A percentile compares a stretch with the other conserved stretches of the same genome.
Conservation (phyloP, 805 yeast genomes). For the Cyberlindnera amylophila region DNA sequence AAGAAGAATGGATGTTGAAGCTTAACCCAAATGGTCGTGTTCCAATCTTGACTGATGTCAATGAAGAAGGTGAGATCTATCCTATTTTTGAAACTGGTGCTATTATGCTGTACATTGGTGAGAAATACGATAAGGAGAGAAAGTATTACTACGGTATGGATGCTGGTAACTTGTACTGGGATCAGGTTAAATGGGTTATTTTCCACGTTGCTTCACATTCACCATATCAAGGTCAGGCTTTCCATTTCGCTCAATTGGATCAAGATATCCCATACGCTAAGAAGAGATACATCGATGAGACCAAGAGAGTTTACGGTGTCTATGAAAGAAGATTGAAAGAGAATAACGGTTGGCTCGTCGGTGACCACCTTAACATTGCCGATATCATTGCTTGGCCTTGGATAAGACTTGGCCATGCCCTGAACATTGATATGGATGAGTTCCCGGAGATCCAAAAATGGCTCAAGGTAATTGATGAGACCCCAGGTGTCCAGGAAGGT, state of each 20-base stretch:
- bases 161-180: constrained; percentile 44
- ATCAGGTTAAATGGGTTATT: constrained; percentile 47
- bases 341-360: constrained; percentile 56
- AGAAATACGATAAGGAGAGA: constrained; percentile 53
- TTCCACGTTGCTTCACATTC: constrained; percentile 60
- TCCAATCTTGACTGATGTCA: constrained; percentile 46
- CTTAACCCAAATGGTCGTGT: constrained; percentile 62
- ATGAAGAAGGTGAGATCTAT: constrained; percentile 37
- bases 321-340: constrained; percentile 45
- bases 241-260: constrained; percentile 43
- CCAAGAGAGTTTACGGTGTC: constrained; percentile 51
- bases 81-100: constrained; percentile 59
- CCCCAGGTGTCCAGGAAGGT: constrained; percentile 32
- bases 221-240: constrained; percentile 61
- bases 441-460: constrained; percentile 41
- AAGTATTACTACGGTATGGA: constrained; percentile 33
- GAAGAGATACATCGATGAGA: constrained; percentile 47
- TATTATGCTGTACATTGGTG: constrained; percentile 54
- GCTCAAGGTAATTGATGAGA: constrained; percentile 32
- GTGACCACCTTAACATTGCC: constrained; percentile 55
- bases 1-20: constrained; percentile 52
- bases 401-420: constrained; percentile 27
- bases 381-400: constrained; percentile 52
- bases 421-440: constrained; percentile 31
- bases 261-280: constrained; percentile 51